Conservation (phyloP, 192 early-diverging fungal genomes). For the Podila verticillata region DNA sequence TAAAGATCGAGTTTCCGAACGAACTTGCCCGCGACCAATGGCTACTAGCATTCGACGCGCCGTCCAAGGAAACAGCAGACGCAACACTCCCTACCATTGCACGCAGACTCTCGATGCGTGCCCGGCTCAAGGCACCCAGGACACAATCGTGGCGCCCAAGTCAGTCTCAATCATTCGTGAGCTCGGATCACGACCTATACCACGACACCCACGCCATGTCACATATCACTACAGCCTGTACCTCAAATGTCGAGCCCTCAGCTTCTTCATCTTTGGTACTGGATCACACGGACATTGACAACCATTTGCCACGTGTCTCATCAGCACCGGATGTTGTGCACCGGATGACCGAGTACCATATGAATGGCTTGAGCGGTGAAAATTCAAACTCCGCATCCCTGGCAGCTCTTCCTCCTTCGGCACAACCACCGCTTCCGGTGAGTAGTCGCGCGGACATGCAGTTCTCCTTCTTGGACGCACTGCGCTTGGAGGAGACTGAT, state of each 20-base stretch:
- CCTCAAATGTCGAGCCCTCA: too few species aligned
- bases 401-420: background rate
- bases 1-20: conserved; percentile 5
- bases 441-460: background rate
- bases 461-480: background rate
- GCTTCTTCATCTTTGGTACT: too few species aligned
- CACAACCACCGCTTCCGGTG: background rate
- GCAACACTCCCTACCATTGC: background rate
- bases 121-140: background rate
- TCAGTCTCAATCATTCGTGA: background rate
- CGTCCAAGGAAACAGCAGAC: background rate
- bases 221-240: too few species aligned
- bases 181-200: background rate
- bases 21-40: conserved; percentile 12
- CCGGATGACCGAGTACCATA: too few species aligned
- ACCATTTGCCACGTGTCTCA: too few species aligned
- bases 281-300: too few species aligned
- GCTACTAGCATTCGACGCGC: background rate
- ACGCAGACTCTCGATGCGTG: background rate
- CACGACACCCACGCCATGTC: too few species aligned
- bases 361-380: too few species aligned
- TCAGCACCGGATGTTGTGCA: too few species aligned
- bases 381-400: background rate
- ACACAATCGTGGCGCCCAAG: background rate
- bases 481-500: background rate